These are phyloP conservation scores for Gynandropsis gynandra DNA, from an alignment of 345 rosid genomes.

Conservation along the genomic window DNA sequence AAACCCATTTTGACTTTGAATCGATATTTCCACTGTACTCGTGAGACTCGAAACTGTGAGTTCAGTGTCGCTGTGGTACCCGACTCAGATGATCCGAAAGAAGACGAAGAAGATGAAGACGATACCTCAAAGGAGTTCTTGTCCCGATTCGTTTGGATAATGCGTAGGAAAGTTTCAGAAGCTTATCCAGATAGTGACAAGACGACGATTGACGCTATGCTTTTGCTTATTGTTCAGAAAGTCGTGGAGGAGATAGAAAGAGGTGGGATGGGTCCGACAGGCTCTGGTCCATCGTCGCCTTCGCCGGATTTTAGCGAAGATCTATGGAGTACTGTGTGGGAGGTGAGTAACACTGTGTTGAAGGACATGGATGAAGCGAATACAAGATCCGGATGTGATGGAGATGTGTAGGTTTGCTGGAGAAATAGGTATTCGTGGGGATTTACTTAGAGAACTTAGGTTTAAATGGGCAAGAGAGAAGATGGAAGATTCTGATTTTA, in stretches of 20 bases:
- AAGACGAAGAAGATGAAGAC: slow-evolving; percentile 47
- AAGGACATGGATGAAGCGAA: slow-evolving; percentile 75
- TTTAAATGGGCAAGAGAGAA: slow-evolving; percentile 84
- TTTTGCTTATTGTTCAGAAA: slow-evolving; percentile 58
- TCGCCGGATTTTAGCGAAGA: slow-evolving; percentile 55
- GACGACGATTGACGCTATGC: slow-evolving; percentile 61
- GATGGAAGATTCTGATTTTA: slow-evolving; percentile 81
- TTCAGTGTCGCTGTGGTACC: slow-evolving; percentile 23
- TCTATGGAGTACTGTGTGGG: slow-evolving; percentile 76
- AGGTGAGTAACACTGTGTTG: slow-evolving; percentile 71
- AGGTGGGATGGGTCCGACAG: slow-evolving; percentile 39
- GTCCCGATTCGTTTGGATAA: slow-evolving; percentile 72
- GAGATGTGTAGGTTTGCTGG: slow-evolving; percentile 87
- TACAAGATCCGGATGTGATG: slow-evolving; percentile 66
- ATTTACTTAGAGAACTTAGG: slow-evolving; percentile 78
- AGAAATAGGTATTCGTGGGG: slow-evolving; percentile 83
- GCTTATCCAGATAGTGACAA: slow-evolving; percentile 54
- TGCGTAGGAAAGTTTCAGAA: slow-evolving; percentile 62
- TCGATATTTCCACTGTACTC: slow-evolving; percentile 39
- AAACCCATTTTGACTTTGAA: slow-evolving; percentile 16
- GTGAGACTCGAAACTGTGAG: slow-evolving; percentile 24
- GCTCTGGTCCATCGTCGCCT: slow-evolving; percentile 27
- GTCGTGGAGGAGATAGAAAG: slow-evolving; percentile 67
- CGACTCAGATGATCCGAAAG: slow-evolving; percentile 31
- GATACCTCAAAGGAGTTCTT: slow-evolving; percentile 61